Conservation (phyloP, 2,329 filamentous ascomycete species). For the Penicillium sclerotigenum region DNA sequence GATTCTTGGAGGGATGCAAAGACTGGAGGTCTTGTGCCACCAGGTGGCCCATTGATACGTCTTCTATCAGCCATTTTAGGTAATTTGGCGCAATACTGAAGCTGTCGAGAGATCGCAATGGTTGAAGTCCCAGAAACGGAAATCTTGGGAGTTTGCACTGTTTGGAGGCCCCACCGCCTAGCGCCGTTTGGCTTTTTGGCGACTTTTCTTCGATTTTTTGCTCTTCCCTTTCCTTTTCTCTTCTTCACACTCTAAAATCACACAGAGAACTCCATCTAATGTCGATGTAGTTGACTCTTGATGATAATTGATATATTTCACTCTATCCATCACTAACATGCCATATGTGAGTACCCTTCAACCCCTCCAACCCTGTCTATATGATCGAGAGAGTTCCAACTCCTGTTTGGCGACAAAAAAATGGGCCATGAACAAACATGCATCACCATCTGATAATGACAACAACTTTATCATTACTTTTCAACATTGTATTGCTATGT, state of each 20-base stretch:
- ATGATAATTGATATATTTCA: not conserved
- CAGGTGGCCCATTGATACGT: constrained; percentile 82
- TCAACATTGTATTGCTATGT: not conserved
- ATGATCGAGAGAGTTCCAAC: constrained; percentile 53
- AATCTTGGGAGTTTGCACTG: constrained; percentile 41
- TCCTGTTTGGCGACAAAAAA: constrained; percentile 52
- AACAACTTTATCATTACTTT: constrained; percentile 6
- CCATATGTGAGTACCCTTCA: constrained; percentile 27
- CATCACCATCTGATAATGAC: constrained; percentile 56
- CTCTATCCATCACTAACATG: constrained; percentile 13
- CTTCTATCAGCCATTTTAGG: constrained; percentile 61
- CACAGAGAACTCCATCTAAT: constrained; percentile 20
- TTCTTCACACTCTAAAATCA: constrained; percentile 19
- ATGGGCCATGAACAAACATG: constrained; percentile 60
- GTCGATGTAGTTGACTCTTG: constrained; percentile 9
- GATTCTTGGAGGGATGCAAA: constrained; percentile 54
- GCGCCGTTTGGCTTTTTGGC: constrained; percentile 20
- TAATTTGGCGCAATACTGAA: constrained; percentile 10
- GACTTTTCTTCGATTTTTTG: constrained; percentile 15
- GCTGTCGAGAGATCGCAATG: constrained; percentile 7
- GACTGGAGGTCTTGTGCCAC: constrained; percentile 70
- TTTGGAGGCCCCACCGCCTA: constrained; percentile 32
- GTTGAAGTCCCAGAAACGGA: constrained; percentile 30
- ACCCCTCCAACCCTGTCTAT: constrained; percentile 20
- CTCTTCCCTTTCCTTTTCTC: constrained; percentile 18